Percentiles rank a stretch among this genome's conserved stretches.
Evolutionary conservation across 2,329 filamentous ascomycete species (phyloP).

Genomic region (Colletotrichum sojae): DNA sequence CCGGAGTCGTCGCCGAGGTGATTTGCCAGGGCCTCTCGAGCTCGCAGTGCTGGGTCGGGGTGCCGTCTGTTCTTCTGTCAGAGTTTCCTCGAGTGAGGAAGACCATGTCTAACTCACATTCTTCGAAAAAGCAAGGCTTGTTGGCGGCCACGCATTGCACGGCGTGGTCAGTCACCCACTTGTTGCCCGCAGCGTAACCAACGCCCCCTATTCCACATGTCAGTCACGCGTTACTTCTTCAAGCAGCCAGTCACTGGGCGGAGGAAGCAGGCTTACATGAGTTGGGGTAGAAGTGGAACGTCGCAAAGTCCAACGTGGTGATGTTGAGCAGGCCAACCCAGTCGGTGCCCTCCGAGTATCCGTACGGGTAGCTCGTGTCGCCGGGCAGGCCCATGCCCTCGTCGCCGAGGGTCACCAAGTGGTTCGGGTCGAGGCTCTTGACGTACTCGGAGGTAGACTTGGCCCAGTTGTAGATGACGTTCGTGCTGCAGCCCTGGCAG

Average conservation of each 20-base stretch:
- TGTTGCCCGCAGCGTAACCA: constrained; percentile 37
- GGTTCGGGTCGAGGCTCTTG: constrained; percentile 72
- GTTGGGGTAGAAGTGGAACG: constrained; percentile 50
- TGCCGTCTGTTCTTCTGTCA: constrained; percentile 43
- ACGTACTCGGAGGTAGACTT: constrained; percentile 71
- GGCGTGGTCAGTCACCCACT: constrained; percentile 47
- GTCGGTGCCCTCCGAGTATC: constrained; percentile 64
- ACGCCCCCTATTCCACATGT: constrained; percentile 37
- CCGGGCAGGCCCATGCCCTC: constrained; percentile 64
- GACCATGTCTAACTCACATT: constrained; percentile 46
- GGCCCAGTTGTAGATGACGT: constrained; percentile 74
- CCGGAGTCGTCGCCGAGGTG: constrained; percentile 47
- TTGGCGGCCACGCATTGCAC: constrained; percentile 46
- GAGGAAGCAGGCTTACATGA: constrained; percentile 44
- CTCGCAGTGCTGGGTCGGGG: constrained; percentile 46
- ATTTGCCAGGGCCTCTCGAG: constrained; percentile 65
- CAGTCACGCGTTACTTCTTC: not conserved
- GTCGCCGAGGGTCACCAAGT: constrained; percentile 76
- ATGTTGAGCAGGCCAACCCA: constrained; percentile 67
- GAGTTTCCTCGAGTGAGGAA: not conserved
- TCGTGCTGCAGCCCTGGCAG: constrained; percentile 71
- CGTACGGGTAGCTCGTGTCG: constrained; percentile 68
- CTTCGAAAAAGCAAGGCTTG: constrained; percentile 51
- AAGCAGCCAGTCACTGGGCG: not conserved
- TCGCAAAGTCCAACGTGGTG: constrained; percentile 64